A percentile compares a stretch with the other conserved stretches of the same genome.
Conservation (phyloP, 805 yeast genomes). For the Scheffersomyces spartinae region DNA sequence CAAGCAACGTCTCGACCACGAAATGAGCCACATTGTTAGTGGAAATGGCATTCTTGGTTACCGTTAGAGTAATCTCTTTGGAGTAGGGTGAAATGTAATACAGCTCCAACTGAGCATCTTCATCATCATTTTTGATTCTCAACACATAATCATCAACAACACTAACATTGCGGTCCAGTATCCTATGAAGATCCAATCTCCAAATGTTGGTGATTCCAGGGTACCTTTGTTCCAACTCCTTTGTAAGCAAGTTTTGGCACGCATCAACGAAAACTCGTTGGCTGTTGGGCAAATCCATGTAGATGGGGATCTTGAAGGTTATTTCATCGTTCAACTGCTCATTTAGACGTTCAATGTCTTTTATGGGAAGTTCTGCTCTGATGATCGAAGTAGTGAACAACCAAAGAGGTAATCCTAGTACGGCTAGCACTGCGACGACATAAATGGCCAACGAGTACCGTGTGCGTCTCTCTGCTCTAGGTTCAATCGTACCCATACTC, state of each 20-base stretch:
- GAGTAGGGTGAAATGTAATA: slow-evolving; percentile 25
- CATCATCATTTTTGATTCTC: slow-evolving; percentile 13
- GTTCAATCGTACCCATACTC: too few species aligned
- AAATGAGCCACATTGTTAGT: slow-evolving; percentile 21
- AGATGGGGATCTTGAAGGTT: slow-evolving; percentile 30
- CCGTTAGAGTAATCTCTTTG: slow-evolving; percentile 17
- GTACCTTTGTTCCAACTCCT: slow-evolving; percentile 10
- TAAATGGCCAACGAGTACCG: slow-evolving; percentile 2
- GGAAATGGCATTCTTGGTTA: slow-evolving; percentile 13
- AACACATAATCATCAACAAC: slow-evolving; percentile 30
- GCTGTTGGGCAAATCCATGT: slow-evolving; percentile 23
- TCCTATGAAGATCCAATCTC: slow-evolving; percentile 15
- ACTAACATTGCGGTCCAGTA: slow-evolving; percentile 8
- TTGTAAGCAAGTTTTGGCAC: slow-evolving; percentile 26
- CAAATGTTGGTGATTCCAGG: slow-evolving; percentile 16
- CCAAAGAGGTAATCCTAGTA: slow-evolving; percentile 58
- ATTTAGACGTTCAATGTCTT: slow-evolving; percentile 24
- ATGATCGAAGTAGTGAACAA: slow-evolving; percentile 46
- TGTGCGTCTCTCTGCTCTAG: too few species aligned
- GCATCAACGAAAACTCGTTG: slow-evolving; percentile 15
- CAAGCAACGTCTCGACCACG: slow-evolving; percentile 22
- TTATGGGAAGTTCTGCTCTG: slow-evolving; percentile 48
- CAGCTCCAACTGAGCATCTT: slow-evolving; percentile 10
- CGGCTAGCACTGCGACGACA: slow-evolving; percentile 5
- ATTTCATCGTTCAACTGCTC: slow-evolving; percentile 12